Evolutionary conservation across 2,329 filamentous ascomycete species (phyloP).

Genomic region (Aotearoamyces nothofagi): DNA sequence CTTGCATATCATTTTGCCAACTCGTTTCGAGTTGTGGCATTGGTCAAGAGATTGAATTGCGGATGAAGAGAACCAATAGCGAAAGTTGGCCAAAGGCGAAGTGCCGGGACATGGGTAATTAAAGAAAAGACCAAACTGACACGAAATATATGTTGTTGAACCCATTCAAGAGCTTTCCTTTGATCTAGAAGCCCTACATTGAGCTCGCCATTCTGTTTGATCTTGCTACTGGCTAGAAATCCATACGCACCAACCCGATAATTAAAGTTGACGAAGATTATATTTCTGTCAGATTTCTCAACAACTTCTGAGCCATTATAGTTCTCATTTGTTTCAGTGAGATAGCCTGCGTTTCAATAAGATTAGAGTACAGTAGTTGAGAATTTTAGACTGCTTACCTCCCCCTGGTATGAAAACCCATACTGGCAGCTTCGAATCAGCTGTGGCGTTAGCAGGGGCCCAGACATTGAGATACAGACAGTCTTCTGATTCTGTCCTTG

Average conservation of each 20-base stretch:
- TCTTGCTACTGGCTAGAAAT: constrained; percentile 41
- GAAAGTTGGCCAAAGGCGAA: no score
- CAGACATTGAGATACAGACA: constrained; percentile 31
- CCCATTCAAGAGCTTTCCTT: constrained; percentile 42
- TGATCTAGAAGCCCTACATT: constrained; percentile 53
- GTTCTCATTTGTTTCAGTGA: constrained; percentile 30
- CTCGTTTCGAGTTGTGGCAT: no score
- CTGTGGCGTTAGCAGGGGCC: constrained; percentile 24
- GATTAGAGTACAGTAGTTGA: no score
- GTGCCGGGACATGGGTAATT: no score
- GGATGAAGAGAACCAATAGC: no score
- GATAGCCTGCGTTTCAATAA: no score
- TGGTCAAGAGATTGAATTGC: no score
- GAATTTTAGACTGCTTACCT: no score
- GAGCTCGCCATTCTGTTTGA: constrained; percentile 37
- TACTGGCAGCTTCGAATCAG: constrained; percentile 30
- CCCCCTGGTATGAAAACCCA: constrained; percentile 37
- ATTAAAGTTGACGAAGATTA: constrained; percentile 45
- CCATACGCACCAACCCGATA: constrained; percentile 48
- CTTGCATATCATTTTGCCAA: no score
- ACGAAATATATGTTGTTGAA: constrained; percentile 39
- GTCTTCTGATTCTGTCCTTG: constrained; percentile 21
- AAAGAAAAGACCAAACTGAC: no score
- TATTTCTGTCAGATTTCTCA: constrained; percentile 25
- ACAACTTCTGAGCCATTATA: constrained; percentile 34